These are phyloP conservation scores for Salix exigua DNA, from an alignment of 345 rosid genomes.

Conservation along the genomic window DNA sequence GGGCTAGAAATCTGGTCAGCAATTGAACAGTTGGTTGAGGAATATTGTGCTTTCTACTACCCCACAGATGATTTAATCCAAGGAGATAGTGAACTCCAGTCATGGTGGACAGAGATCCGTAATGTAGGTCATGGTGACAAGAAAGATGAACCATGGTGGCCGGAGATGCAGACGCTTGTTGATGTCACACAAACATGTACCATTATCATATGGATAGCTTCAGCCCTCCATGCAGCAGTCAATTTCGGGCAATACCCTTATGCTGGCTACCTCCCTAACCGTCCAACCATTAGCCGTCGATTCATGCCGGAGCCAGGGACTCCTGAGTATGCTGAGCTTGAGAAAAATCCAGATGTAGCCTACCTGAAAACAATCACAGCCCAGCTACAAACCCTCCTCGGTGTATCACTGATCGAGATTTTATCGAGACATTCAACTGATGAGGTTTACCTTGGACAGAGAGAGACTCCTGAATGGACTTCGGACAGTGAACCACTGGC, in stretches of 20 bases:
- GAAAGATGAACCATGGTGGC: constrained; percentile 80
- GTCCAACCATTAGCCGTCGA: constrained; percentile 80
- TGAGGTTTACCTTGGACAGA: constrained; percentile 84
- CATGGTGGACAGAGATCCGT: constrained; percentile 85
- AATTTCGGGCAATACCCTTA: constrained; percentile 95
- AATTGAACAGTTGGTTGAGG: constrained; percentile 72
- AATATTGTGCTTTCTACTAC: constrained; percentile 76
- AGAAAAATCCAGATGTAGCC: constrained; percentile 43
- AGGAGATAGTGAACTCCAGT: constrained; percentile 65
- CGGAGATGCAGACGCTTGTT: constrained; percentile 46
- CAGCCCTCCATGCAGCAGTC: constrained; percentile 94
- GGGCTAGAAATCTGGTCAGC: constrained; percentile 93
- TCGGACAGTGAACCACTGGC: constrained; percentile 57
- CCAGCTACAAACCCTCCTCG: constrained; percentile 79
- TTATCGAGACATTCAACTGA: constrained; percentile 79
- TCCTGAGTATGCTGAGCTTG: constrained; percentile 55
- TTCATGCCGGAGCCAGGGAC: constrained; percentile 95
- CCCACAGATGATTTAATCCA: constrained; percentile 48
- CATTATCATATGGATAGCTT: constrained; percentile 79
- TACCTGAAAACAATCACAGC: constrained; percentile 87
- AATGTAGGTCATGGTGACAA: constrained; percentile 76
- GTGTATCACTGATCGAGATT: constrained; percentile 76
- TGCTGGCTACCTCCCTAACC: constrained; percentile 92
- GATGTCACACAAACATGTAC: constrained; percentile 71
- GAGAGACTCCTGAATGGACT: constrained; percentile 71